Percentiles rank a stretch among this genome's conserved stretches.
These are phyloP conservation scores for Kazachstania kunashirensis DNA, from an alignment of 805 yeast genomes.

Conservation along the genomic window DNA sequence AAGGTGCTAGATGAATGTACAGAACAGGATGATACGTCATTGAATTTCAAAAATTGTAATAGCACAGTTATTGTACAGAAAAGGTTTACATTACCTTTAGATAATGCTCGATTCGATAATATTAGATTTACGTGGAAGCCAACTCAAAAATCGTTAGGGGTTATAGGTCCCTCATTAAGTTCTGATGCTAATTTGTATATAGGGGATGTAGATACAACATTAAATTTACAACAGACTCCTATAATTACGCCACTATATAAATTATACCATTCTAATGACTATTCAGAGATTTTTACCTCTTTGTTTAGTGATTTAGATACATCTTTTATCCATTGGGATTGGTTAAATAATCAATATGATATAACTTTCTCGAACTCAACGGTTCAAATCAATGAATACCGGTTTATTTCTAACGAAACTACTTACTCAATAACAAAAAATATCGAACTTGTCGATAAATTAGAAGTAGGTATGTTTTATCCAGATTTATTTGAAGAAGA, in stretches of 20 bases:
- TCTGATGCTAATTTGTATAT: neutral
- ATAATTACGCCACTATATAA: too few species aligned
- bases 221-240: too few species aligned
- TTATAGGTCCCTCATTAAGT: neutral
- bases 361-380: slow-evolving; percentile 6
- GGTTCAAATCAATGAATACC: slow-evolving; percentile 18
- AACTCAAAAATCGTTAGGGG: neutral
- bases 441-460: slow-evolving; percentile 6
- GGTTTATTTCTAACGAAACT: too few species aligned
- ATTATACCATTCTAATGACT: too few species aligned
- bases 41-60: neutral
- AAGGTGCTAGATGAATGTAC: neutral
- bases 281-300: too few species aligned
- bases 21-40: neutral
- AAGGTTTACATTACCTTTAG: neutral
- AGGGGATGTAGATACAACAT: too few species aligned
- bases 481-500: slow-evolving; percentile 15
- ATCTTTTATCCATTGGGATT: too few species aligned
- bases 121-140: neutral
- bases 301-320: too few species aligned
- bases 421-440: slow-evolving; percentile 5
- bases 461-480: slow-evolving; percentile 25
- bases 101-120: neutral
- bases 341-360: slow-evolving; percentile 10
- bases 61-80: neutral